Base-by-base conservation (phyloP, 2,329 filamentous ascomycete species). In the Amphichorda felina region DNA sequence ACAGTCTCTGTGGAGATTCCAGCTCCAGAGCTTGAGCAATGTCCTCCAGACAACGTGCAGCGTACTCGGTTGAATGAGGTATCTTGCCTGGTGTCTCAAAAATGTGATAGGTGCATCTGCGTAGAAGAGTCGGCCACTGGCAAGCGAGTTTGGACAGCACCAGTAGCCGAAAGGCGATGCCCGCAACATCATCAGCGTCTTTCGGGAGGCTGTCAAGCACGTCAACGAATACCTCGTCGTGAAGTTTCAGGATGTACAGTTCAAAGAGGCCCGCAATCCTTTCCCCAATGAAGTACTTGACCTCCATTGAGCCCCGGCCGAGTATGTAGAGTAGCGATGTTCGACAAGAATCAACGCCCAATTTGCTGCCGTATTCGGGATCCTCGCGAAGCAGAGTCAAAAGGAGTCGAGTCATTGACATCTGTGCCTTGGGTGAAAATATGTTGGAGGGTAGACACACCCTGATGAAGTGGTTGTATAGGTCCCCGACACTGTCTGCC, bases 91-190 rank as follows among this genome's bases (percentile, higher is more conserved):
- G 83, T 0, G 82, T 86, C 54, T 96, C 91, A 46, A 96, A 94
- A 16, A 96, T 87, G 54, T 91, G 82, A 53, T 95, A 98, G 14
- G 94, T 82, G 44, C 86, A 87, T 43, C 82, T 77, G 35, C 88
- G 79, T 30, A 95, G 68, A 15, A 96, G 66, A 1, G 88, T 94
- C 40, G 86, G 79, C 84, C 89, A 96, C 34, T 67, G 63, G 21
- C 85, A 83, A 17, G 83, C 91, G 39, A 98, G 62, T 37, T 77
- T 76, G 2, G 82, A 75, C 9, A 96, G 62, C 8, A 85, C 74
- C 41, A 83, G 73, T 3, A 96, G 61, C 5, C 91, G 79, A 43
- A 94, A 72, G 1, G 86, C 84, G 45, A 96, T 89, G 0, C 87
- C 89, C 55, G 95, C 88, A 10, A 69, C 59, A 55, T 78, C 79